Conservation (phyloP, 345 rosid species). For the Trapa bicornis region DNA sequence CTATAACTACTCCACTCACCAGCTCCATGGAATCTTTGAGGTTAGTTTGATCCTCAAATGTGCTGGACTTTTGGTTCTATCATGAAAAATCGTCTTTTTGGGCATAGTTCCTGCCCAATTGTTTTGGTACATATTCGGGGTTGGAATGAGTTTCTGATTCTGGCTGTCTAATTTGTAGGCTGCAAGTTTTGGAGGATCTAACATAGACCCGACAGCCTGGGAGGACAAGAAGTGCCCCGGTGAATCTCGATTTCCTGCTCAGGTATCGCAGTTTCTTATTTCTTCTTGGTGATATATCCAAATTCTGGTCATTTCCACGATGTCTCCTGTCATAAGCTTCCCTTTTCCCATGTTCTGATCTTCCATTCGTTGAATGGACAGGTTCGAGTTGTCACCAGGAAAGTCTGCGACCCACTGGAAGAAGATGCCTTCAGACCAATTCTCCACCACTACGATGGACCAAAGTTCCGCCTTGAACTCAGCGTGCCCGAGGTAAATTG, state of each 20-base stretch:
- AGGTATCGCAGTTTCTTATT: constrained; percentile 9
- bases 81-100: background rate
- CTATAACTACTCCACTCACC: constrained; percentile 52
- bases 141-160: background rate
- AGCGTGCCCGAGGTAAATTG: constrained; percentile 70
- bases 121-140: background rate
- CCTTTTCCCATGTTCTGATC: background rate
- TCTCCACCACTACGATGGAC: constrained; percentile 96
- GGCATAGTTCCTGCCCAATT: background rate
- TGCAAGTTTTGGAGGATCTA: constrained; percentile 92
- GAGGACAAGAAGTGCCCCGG: constrained; percentile 90
- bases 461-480: constrained; percentile 92
- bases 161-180: constrained; percentile 28
- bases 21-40: constrained; percentile 55
- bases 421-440: constrained; percentile 98
- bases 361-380: constrained; percentile 5
- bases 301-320: background rate
- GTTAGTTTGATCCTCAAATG: constrained; percentile 11
- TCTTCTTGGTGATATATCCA: background rate
- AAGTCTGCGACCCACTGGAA: constrained; percentile 74
- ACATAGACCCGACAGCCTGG: constrained; percentile 92
- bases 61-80: background rate
- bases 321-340: background rate
- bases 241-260: constrained; percentile 97
- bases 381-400: constrained; percentile 75